Evolutionary conservation across 2,329 filamentous ascomycete genomes (phyloP), one percentile per base, ranked within the genome.

Genomic region (Exophiala oligosperma): DNA sequence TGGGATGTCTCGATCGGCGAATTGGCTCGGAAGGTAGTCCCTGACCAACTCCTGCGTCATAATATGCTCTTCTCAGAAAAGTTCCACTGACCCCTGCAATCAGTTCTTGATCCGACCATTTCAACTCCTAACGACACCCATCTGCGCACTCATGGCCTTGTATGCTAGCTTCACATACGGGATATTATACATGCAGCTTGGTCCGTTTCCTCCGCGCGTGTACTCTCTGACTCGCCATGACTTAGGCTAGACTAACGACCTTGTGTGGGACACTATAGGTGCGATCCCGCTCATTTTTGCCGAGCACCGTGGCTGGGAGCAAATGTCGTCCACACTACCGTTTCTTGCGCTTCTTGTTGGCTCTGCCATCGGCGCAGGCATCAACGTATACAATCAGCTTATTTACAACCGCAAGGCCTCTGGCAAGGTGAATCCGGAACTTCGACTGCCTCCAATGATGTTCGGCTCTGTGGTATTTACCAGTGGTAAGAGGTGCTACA

Each of bases 1-100:
- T 48, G 71, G 76, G 35, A 74, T 61, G 77, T 76, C 55, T 76
- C 74, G 53, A 53, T 75, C 2, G 56, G 56, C 24, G 68, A 75
- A n/a, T 71, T 76, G 2, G 70, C 81, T 49, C 76, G 75, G 62
- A 78, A 78, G 59, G 59, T 61, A 37, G 52, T 54, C 17, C 17
- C 80, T 91, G 0, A 89, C 85, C 0, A 88, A 88, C 64, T 88
- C 85, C 0, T 86, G 86, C 2, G 86, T 87, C 28, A 86, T 89
- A 0, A 66, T 90, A 3, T 83, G 82, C 29, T 28, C 26, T 28
- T 4, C 26, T 28, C 7, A 17, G 26, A 28, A 28, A 28, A 7
- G 4, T 4, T 28, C 26, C 26, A 28, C 26, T 28, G 26, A 28
- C 26, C 7, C 26, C 7, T 4, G 26, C 7, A 28, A 87, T 90